Percentiles rank a stretch among this genome's conserved stretches.
These are phyloP conservation scores for Rhypophila decipiens DNA, from an alignment of 495 filamentous ascomycete genomes.

Conservation along the genomic window DNA sequence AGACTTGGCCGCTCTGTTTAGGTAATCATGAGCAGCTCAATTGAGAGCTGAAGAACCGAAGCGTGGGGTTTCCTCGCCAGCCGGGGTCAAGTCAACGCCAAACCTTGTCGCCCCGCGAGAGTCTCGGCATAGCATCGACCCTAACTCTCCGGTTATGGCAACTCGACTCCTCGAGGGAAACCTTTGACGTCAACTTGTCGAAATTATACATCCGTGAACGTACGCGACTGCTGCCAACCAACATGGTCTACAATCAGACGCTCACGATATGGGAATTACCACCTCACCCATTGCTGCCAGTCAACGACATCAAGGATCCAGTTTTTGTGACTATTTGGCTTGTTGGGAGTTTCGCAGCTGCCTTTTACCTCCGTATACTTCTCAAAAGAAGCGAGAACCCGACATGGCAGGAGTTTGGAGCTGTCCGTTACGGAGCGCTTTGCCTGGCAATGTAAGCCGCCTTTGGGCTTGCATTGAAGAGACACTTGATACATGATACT, in stretches of 20 bases:
- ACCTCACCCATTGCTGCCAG: background rate
- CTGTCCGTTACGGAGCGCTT: background rate
- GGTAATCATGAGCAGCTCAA: no score
- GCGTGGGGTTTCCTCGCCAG: no score
- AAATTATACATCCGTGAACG: no score
- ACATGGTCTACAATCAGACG: background rate
- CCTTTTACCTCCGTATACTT: background rate
- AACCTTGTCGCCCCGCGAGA: no score
- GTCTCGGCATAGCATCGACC: no score
- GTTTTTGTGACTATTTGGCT: conserved; percentile 4
- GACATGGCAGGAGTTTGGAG: conserved; percentile 4
- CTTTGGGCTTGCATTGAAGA: background rate
- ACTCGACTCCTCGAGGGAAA: no score
- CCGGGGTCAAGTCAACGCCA: no score
- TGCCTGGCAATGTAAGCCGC: conserved; percentile 3
- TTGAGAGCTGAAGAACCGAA: no score
- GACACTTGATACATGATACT: background rate
- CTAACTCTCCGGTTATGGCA: no score
- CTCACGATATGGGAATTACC: conserved; percentile 1
- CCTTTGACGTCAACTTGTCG: no score
- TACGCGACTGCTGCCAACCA: no score
- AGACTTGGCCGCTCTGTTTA: no score
- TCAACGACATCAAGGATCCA: background rate
- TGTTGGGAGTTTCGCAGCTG: background rate
- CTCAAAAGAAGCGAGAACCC: background rate